Evolutionary conservation across 192 early-diverging fungal genomes (phyloP).

Genomic region (Backusella macrospora): DNA sequence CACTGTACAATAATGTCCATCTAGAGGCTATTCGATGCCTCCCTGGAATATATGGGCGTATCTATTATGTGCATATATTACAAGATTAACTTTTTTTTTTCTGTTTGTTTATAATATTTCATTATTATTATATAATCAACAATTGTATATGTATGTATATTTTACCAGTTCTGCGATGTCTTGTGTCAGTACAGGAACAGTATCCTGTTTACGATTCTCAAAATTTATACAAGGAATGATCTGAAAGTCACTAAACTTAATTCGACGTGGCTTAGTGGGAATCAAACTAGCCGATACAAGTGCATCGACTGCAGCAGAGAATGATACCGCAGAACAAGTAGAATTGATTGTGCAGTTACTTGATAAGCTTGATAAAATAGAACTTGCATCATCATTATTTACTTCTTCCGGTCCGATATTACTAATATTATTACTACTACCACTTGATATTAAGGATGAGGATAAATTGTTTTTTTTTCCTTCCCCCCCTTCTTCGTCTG

Average conservation of each 20-base stretch:
- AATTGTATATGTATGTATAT: neutral
- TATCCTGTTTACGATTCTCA: constrained; percentile 45
- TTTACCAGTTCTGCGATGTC: constrained; percentile 53
- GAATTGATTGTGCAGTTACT: neutral
- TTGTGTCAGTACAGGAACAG: constrained; percentile 47
- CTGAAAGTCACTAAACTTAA: constrained; percentile 20
- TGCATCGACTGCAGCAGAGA: constrained; percentile 29
- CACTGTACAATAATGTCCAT: constrained; percentile 86
- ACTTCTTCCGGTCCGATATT: neutral
- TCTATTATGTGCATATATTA: constrained; percentile 41
- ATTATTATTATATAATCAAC: too few species aligned
- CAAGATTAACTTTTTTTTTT: too few species aligned
- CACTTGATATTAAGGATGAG: neutral
- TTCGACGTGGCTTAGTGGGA: constrained; percentile 5
- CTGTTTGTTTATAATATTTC: too few species aligned
- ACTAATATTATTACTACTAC: neutral
- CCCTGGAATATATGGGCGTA: constrained; percentile 79
- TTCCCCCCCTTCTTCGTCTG: neutral
- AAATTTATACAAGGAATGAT: constrained; percentile 41
- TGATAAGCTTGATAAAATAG: constrained; percentile 9
- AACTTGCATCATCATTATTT: constrained; percentile 7
- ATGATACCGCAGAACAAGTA: constrained; percentile 7
- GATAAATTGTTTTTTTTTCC: constrained; percentile 7
- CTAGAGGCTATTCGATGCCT: constrained; percentile 72
- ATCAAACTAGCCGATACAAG: constrained; percentile 31